Base-by-base conservation (phyloP, 2,329 filamentous ascomycete genomes). In the Coniochaeta sp. region DNA sequence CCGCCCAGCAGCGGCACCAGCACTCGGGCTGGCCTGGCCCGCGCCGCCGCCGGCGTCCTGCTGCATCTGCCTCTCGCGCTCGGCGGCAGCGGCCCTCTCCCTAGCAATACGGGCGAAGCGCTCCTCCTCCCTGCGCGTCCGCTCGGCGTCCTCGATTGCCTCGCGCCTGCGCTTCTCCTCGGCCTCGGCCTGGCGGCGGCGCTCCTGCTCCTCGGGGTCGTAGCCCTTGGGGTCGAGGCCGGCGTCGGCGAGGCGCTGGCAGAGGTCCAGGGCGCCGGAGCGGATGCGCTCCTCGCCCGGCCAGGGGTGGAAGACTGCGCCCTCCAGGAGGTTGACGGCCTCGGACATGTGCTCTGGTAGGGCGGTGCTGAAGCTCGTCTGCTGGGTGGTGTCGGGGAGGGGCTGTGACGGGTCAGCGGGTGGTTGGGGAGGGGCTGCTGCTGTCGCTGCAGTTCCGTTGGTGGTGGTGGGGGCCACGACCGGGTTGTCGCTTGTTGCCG, bases 271-370 rank as follows among this genome's bases (percentile, higher is more conserved):
- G 1, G 86, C 86, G 38, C 91, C 90, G 17, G 77, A 76, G 34
- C 85, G 82, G 63, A 95, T 90, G 62, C 85, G 82, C 34, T 88
- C 84, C 63, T 90, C 86, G 31, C 78, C 79, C 0, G 90, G 90
- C 90, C 90, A 96, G 0, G 91, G 90, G 55, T 86, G 81, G 75
- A 92, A 96, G n/a, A 77, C 69, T 40, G 81, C 77, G 11, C 81
- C 79, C 9, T 40, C 38, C 0, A 84, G 82, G 67, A 89, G 86
- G 54, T 85, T 70, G 64, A 78, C 79, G 59, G 76, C 75, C 58
- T 73, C 75, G 62, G 83, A 74, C 36, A 58, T 44, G 58, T 76
- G 72, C 34, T 79, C 75, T 1, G 83, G 83, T 1, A 86, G 76
- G 5, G 70, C 74, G 69, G 74, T 16, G 71, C 63, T 58, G 63